phyloP scores from a whole-genome alignment of 148 eudicot genomes.

The Diospyros lotus region DNA sequence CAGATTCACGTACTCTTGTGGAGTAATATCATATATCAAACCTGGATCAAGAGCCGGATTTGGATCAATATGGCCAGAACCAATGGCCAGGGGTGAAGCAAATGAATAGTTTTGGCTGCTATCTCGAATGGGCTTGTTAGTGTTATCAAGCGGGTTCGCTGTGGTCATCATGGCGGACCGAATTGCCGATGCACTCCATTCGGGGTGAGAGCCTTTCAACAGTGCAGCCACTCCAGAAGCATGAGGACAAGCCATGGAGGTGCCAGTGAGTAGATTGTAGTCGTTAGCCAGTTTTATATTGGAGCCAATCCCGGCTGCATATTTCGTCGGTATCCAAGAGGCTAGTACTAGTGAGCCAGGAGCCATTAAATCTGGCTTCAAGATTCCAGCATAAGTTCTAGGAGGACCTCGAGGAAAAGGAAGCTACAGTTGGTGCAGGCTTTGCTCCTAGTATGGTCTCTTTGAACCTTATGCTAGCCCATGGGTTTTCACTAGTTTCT shows the following conservation, averaged over 20 bases:
- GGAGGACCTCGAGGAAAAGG: constrained; percentile 8
- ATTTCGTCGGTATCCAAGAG: background rate
- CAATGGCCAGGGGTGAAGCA: constrained; percentile 11
- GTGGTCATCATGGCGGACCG: constrained; percentile 24
- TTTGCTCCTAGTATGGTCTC: constrained; percentile 1
- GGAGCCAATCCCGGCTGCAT: background rate
- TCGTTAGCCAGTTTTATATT: background rate
- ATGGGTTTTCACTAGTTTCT: background rate
- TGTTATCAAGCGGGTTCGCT: constrained; percentile 12
- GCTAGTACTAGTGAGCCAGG: constrained; percentile 4
- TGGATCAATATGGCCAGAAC: constrained; percentile 16
- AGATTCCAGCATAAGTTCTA: background rate
- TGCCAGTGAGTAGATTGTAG: background rate
- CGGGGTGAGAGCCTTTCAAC: constrained; percentile 12
- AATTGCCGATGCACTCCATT: constrained; percentile 12
- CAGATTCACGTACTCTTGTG: constrained; percentile 15
- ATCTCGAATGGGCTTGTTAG: background rate
- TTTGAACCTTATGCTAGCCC: constrained; percentile 2
- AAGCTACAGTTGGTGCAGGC: constrained; percentile 3
- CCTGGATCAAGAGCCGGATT: constrained; percentile 17
- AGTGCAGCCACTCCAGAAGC: constrained; percentile 17
- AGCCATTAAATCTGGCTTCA: constrained; percentile 9
- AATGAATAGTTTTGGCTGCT: background rate
- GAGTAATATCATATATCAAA: constrained; percentile 7
- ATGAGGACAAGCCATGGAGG: constrained; percentile 16